Percentiles rank a stretch among this genome's conserved stretches.
phyloP scores from a whole-genome alignment of 2,329 filamentous ascomycete genomes.

The Keithomyces neogunnii region DNA sequence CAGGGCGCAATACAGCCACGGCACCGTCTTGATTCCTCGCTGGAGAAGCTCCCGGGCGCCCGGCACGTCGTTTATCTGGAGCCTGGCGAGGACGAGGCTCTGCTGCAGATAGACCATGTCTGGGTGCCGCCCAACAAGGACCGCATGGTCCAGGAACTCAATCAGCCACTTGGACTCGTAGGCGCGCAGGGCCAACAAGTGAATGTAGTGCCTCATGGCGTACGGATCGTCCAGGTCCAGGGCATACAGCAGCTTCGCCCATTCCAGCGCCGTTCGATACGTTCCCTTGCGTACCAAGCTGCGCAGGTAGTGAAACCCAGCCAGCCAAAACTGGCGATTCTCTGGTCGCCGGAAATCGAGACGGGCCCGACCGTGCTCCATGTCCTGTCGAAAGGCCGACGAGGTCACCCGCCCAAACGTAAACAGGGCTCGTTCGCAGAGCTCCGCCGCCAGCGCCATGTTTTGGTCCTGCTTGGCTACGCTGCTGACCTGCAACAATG shows the following conservation, averaged over 20 bases:
- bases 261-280: conserved; percentile 86
- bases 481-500: conserved; percentile 86
- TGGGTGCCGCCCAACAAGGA: conserved; percentile 25
- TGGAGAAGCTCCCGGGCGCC: conserved; percentile 58
- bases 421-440: conserved; percentile 86
- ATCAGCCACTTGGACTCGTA: conserved; percentile 70
- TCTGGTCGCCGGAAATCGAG: conserved; percentile 75
- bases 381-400: conserved; percentile 67
- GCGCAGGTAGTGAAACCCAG: conserved; percentile 79
- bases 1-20: conserved; percentile 76
- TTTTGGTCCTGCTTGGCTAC: conserved; percentile 90
- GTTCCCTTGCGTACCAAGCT: conserved; percentile 87
- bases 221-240: conserved; percentile 76
- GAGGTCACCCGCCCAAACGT: conserved; percentile 84
- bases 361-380: conserved; percentile 71
- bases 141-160: conserved; percentile 48
- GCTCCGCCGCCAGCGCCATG: conserved; percentile 73
- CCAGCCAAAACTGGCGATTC: conserved; percentile 89
- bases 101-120: conserved; percentile 63
- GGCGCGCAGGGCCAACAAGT: conserved; percentile 80
- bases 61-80: conserved; percentile 58
- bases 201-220: conserved; percentile 69
- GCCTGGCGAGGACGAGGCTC: conserved; percentile 66
- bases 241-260: conserved; percentile 76
- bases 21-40: conserved; percentile 61